Percentiles rank a stretch among this genome's conserved stretches.
phyloP scores from a whole-genome alignment of 306 rosid species.

The Parietaria judaica region DNA sequence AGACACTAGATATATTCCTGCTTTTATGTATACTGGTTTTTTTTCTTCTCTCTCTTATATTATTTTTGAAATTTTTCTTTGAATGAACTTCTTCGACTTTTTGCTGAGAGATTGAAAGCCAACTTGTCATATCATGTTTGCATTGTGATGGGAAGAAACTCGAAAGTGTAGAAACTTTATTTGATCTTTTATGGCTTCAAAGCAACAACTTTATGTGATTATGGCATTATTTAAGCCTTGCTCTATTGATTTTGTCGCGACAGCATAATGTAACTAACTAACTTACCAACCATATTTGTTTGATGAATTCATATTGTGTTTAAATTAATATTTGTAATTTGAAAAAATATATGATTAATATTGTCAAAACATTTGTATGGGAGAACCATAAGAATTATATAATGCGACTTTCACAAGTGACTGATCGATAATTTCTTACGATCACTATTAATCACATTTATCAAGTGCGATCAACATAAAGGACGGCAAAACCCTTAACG shows the following conservation, averaged over 20 bases:
- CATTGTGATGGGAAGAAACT: neutral
- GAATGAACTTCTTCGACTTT: neutral
- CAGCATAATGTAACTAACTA: slow-evolving; percentile 9
- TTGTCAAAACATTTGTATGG: no score
- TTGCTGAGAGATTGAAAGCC: neutral
- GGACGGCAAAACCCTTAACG: no score
- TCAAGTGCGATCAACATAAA: no score
- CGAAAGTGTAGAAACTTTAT: neutral
- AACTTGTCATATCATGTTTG: no score
- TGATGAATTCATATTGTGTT: neutral
- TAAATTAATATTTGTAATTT: neutral
- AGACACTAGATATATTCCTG: no score
- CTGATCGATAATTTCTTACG: no score
- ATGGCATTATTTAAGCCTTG: slow-evolving; percentile 17
- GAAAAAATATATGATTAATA: no score
- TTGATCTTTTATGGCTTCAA: neutral
- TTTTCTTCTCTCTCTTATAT: neutral
- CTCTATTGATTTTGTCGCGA: neutral
- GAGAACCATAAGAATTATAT: no score
- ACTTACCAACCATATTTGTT: neutral
- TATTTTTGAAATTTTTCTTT: neutral
- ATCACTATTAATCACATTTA: no score
- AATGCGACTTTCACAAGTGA: no score
- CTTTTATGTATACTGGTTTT: no score
- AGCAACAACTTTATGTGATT: no score